Conservation (phyloP, 2,329 filamentous ascomycete species). For the Claviceps purpurea region DNA sequence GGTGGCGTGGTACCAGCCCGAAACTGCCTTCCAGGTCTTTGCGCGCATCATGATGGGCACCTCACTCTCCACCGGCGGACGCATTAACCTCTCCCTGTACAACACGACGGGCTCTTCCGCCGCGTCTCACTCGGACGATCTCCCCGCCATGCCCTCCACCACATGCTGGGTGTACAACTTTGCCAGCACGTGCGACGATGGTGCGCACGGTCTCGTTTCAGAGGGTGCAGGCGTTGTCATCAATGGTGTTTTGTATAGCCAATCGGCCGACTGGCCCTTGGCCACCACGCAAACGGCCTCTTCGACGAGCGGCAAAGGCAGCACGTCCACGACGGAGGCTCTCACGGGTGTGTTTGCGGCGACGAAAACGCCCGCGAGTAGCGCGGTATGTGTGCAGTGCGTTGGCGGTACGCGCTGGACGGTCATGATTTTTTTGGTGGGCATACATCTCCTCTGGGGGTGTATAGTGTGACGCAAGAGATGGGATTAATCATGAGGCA, state of each 20-base stretch:
- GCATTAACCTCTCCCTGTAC: constrained; percentile 37
- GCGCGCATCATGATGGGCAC: constrained; percentile 43
- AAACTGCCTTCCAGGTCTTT: constrained; percentile 46
- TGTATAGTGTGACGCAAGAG: neutral
- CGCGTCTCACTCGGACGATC: constrained; percentile 33
- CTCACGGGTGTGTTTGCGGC: constrained; percentile 23
- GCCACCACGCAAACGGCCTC: constrained; percentile 13
- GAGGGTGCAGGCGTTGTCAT: constrained; percentile 40
- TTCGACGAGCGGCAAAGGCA: constrained; percentile 9
- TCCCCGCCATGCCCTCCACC: constrained; percentile 31
- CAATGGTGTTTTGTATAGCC: constrained; percentile 42
- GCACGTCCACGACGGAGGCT: constrained; percentile 9
- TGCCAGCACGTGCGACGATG: constrained; percentile 34
- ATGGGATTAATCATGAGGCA: too few species aligned
- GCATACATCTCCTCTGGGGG: neutral
- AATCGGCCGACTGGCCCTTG: constrained; percentile 28
- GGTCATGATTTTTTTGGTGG: neutral
- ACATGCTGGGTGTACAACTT: constrained; percentile 49
- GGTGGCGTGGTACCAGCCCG: constrained; percentile 47
- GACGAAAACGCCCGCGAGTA: constrained; percentile 17
- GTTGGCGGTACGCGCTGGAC: neutral
- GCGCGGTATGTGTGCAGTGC: neutral
- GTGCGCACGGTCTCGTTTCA: constrained; percentile 35
- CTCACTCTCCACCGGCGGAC: constrained; percentile 41
- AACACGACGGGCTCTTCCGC: constrained; percentile 44